Evolutionary conservation across 2,329 filamentous ascomycete species (phyloP), one percentile per base, ranked within the genome.

Genomic region (Pseudocercospora eumusae): DNA sequence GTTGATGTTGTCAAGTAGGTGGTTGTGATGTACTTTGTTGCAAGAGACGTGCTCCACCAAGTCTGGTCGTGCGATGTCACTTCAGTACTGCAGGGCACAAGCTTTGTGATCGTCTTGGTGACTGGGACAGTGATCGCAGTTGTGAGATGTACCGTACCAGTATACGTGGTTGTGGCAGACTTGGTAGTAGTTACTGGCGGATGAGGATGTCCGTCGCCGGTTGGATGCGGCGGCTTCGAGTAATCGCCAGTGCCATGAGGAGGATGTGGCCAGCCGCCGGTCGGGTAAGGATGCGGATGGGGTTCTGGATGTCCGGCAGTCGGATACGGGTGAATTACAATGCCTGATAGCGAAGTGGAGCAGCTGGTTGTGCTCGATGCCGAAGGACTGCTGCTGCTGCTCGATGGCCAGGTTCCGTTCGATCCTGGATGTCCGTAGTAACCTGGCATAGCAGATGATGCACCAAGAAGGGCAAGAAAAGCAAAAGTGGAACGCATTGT

Each of bases 21-120:
- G 9, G 59, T 57, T 3, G 54, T 61, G 45, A 53, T 50, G 45
- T 57, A 57, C 8, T 55, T 28, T 18, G 27, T 49, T 9, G 59
- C 53, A 11, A 61, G 23, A 27, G 56, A 61, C 15, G 59, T 61
- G 54, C 59, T 61, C 54, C 54, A 61, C 59, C 59, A 61, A 3
- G 23, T 57, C 36, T 61, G 59, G 25, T 56, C 59, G 33, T 61
- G 50, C 20, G 59, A 52, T n/a, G 25, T 33, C 13, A 61, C 45
- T 45, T 61, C 23, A 1, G 59, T 57, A 36, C 59, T 61, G 36
- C 59, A 61, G 9, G 59, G 59, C 9, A 61, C 45, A 27, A 57
- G 59, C 9, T n/a, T 57, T 1, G 59, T 61, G 6, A 61, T 53
- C 3, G 59, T 61, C 23, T 47, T 47, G 1, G 55, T 61, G 54